Base-by-base conservation (phyloP, 352 stramenopile genomes). In the Globisporangium ultimum region DNA sequence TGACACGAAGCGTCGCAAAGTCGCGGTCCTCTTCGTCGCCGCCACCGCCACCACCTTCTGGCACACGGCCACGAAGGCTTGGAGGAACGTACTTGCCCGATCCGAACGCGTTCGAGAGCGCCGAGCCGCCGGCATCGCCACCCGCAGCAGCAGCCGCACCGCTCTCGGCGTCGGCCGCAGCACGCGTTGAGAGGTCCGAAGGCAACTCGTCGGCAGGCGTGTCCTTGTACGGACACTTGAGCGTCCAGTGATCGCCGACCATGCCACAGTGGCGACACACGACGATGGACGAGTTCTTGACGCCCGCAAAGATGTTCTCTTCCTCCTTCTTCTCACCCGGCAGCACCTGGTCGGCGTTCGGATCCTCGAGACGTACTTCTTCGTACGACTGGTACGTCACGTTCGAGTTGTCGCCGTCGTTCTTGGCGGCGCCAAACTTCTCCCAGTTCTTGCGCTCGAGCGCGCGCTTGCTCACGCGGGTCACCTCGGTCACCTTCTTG, bases 1-100 rank as follows among this genome's bases (percentile, higher is more conserved):
- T 99, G 57, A 99, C 97, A 76, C 97, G 96, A 63, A 99, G 91
- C 53, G 97, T 99, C 12, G 84, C 84, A 55, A 79, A 92, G 69
- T 96, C 82, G 38, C 78, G 71, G 60, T 90, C 79, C 54, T 81
- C 79, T n/a, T 89, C 71, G 24, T 74, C 68, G 32, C 55, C 56
- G 15, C 75, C 70, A 28, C 56, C 70, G 21, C 63, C 60, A 60
- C 60, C 76, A 53, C 71, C 63, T 21, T 59, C 74, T 32, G 61
- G 49, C 7, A 21, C 70, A 53, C 80, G 83, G 53, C 83, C 81
- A 53, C 87, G 84, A 58, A 95, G 71, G 64, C 79, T 90, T 28
- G 88, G 88, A 18, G 88, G 88, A 43, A 96, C 86, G 66, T 96
- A 95, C 68, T 92, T 92, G 74, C 76, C 80, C 46, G 85, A 89